These are phyloP conservation scores for Dorcoceras hygrometricum DNA, from an alignment of 257 asterid species.

Conservation along the genomic window DNA sequence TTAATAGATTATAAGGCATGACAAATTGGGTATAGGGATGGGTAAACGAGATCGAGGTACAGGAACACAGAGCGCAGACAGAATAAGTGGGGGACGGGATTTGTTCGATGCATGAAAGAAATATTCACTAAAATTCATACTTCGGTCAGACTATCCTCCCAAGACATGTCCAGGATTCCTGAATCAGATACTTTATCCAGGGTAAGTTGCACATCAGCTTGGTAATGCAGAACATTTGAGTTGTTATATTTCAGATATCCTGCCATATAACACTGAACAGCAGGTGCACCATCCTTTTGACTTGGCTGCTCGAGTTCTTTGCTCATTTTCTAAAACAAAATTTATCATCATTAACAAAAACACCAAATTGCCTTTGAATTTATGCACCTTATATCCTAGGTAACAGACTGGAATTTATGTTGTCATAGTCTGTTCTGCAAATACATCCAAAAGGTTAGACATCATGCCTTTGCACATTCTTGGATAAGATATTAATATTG, in stretches of 20 bases:
- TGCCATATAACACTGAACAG: slow-evolving; percentile 67
- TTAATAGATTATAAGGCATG: slow-evolving; percentile 12
- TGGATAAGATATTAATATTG: background rate
- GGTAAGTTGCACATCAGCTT: slow-evolving; percentile 57
- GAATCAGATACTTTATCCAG: slow-evolving; percentile 59
- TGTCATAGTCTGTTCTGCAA: background rate
- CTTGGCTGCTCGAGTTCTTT: slow-evolving; percentile 49
- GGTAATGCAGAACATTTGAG: slow-evolving; percentile 33
- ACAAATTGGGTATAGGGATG: background rate
- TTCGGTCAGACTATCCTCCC: slow-evolving; percentile 62
- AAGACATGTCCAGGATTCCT: slow-evolving; percentile 48
- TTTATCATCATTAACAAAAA: background rate
- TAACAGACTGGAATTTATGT: background rate
- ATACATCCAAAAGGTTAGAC: slow-evolving; percentile 10
- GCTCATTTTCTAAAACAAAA: slow-evolving; percentile 46
- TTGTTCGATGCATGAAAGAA: slow-evolving; percentile 13
- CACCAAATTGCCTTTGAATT: slow-evolving; percentile 14
- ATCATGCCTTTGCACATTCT: slow-evolving; percentile 8
- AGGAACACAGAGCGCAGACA: background rate
- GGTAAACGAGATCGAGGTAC: background rate
- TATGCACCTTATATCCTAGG: slow-evolving; percentile 4
- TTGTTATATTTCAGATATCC: slow-evolving; percentile 53
- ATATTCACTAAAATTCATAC: slow-evolving; percentile 39
- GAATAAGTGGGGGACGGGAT: background rate
- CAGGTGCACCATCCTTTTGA: slow-evolving; percentile 38